These are phyloP conservation scores for Calocera cornea DNA, from an alignment of 768 basidiomycete genomes.

Conservation along the genomic window DNA sequence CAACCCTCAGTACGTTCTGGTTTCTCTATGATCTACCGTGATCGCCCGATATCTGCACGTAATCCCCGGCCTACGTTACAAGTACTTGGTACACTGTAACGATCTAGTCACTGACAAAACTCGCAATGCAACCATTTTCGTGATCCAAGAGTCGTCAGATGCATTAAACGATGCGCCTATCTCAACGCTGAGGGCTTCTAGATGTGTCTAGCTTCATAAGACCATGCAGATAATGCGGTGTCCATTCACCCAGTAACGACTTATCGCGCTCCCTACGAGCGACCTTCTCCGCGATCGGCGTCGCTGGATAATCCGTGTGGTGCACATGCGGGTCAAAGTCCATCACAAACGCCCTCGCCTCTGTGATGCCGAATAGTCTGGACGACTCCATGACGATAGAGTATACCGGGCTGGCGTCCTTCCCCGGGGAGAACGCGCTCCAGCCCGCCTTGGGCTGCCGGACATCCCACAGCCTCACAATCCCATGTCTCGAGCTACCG, in stretches of 20 bases:
- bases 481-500: constrained; percentile 61
- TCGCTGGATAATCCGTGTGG: not conserved
- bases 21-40: not conserved
- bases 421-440: constrained; percentile 65
- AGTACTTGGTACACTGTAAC: not conserved
- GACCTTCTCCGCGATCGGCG: not conserved
- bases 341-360: constrained; percentile 61
- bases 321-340: constrained; percentile 56
- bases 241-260: not conserved
- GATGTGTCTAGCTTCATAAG: not conserved
- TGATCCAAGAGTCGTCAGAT: not conserved
- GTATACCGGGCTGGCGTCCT: constrained; percentile 64
- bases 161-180: not conserved
- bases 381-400: constrained; percentile 60
- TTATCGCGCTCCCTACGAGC: not conserved
- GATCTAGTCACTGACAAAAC: not conserved
- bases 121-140: not conserved
- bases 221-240: not conserved
- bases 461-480: constrained; percentile 74
- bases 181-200: not conserved
- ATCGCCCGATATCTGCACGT: not conserved
- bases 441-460: constrained; percentile 48
- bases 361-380: constrained; percentile 63
- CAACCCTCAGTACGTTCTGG: not conserved
- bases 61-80: not conserved